Percentiles rank a stretch among this genome's conserved stretches.
These are phyloP conservation scores for Claviceps quebecensis DNA, from an alignment of 2,329 filamentous ascomycete species.

Conservation along the genomic window DNA sequence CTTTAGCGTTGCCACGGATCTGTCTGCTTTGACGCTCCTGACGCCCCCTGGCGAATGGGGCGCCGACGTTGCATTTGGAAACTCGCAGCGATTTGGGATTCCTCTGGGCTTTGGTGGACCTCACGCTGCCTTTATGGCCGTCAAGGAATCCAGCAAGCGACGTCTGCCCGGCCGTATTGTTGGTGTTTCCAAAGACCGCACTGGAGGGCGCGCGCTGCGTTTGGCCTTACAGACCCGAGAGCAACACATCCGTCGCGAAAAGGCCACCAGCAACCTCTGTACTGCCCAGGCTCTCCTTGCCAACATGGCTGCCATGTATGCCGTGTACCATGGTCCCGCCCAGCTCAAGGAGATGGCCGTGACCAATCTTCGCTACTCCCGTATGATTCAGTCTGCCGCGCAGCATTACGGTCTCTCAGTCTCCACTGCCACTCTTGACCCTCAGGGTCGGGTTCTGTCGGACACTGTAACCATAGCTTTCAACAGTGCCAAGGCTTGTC, in stretches of 20 bases:
- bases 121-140: conserved; percentile 94
- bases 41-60: conserved; percentile 89
- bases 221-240: conserved; percentile 84
- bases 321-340: conserved; percentile 78
- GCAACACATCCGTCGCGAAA: conserved; percentile 91
- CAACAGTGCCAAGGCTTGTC: conserved; percentile 10
- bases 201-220: conserved; percentile 68
- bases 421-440: conserved; percentile 39
- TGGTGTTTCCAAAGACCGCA: conserved; percentile 79
- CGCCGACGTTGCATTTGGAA: conserved; percentile 89
- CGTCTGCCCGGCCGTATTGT: conserved; percentile 87
- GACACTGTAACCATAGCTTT: conserved; percentile 64
- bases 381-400: conserved; percentile 52
- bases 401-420: conserved; percentile 50
- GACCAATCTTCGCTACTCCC: conserved; percentile 56
- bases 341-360: conserved; percentile 76
- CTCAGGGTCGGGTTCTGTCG: conserved; percentile 49
- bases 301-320: conserved; percentile 93
- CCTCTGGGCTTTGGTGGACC: conserved; percentile 86
- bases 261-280: conserved; percentile 95
- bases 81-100: conserved; percentile 80
- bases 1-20: conserved; percentile 78
- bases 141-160: conserved; percentile 79
- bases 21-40: conserved; percentile 73
- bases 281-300: conserved; percentile 87